These are phyloP conservation scores for Moesziomyces globuligerus DNA, from an alignment of 1,284 basidiomycete species.

Conservation along the genomic window DNA sequence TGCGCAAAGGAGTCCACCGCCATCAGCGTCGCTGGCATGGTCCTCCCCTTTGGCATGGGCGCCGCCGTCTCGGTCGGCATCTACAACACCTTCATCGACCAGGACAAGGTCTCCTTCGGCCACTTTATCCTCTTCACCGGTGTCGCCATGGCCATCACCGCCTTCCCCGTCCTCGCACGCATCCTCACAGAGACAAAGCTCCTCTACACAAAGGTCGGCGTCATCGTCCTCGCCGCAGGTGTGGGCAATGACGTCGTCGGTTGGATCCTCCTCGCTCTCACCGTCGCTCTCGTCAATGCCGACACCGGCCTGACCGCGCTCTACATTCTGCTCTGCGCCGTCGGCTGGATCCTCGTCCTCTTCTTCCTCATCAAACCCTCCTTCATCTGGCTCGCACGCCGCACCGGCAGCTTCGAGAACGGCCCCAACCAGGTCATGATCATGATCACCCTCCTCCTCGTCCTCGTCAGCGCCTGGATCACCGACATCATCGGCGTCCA, in stretches of 20 bases:
- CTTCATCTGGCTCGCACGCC: slow-evolving; percentile 78
- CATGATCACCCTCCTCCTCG: slow-evolving; percentile 78
- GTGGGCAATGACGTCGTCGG: slow-evolving; percentile 87
- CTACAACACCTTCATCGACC: slow-evolving; percentile 81
- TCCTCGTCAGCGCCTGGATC: slow-evolving; percentile 82
- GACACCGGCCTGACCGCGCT: slow-evolving; percentile 77
- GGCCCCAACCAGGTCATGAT: slow-evolving; percentile 81
- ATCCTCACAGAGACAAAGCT: slow-evolving; percentile 72
- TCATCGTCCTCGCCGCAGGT: slow-evolving; percentile 87
- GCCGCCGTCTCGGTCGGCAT: slow-evolving; percentile 82
- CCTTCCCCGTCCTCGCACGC: slow-evolving; percentile 84
- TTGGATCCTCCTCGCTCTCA: slow-evolving; percentile 77
- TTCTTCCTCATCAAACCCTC: slow-evolving; percentile 77
- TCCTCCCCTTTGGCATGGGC: slow-evolving; percentile 85
- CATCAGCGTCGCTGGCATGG: slow-evolving; percentile 75
- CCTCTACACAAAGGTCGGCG: slow-evolving; percentile 90
- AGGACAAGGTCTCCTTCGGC: slow-evolving; percentile 74
- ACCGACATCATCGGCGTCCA: slow-evolving; percentile 91
- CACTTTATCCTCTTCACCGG: slow-evolving; percentile 95
- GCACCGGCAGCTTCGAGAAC: slow-evolving; percentile 81
- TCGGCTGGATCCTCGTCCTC: slow-evolving; percentile 83
- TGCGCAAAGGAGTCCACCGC: slow-evolving; percentile 58
- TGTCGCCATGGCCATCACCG: slow-evolving; percentile 90
- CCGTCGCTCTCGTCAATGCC: slow-evolving; percentile 88
- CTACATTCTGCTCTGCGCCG: slow-evolving; percentile 81